These are phyloP conservation scores for Xylariomycetidae sp. DNA, from an alignment of 2,329 filamentous ascomycete genomes.

Conservation along the genomic window DNA sequence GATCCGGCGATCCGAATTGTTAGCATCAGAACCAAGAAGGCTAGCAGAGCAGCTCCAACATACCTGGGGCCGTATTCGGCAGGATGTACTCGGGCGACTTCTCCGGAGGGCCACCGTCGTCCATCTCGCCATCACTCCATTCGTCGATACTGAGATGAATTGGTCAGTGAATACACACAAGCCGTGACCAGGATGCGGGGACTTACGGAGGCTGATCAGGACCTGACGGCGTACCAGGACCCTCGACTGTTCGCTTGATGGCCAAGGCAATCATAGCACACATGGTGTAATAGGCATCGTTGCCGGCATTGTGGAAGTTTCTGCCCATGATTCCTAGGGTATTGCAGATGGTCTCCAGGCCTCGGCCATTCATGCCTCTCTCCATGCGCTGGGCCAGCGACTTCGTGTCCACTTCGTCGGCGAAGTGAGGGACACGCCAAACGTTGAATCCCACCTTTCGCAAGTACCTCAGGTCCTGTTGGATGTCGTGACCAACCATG, in stretches of 20 bases:
- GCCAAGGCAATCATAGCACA: conserved; percentile 64
- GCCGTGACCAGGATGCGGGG: too few species aligned
- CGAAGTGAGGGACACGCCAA: conserved; percentile 43
- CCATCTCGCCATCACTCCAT: conserved; percentile 26
- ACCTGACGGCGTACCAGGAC: too few species aligned
- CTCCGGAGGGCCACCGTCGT: conserved; percentile 21
- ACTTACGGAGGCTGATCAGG: too few species aligned
- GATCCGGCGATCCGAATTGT: too few species aligned
- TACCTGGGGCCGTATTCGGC: too few species aligned
- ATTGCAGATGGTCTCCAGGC: conserved; percentile 55
- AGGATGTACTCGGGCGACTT: conserved; percentile 11
- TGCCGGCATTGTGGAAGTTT: conserved; percentile 80
- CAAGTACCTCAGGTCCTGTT: conserved; percentile 64
- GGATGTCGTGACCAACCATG: conserved; percentile 71
- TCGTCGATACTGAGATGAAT: conserved; percentile 14
- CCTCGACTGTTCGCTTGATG: conserved; percentile 27
- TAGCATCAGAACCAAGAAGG: too few species aligned
- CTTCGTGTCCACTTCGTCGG: conserved; percentile 68
- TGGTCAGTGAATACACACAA: too few species aligned
- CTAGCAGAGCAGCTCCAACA: too few species aligned
- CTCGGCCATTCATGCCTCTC: conserved; percentile 44
- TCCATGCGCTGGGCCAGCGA: conserved; percentile 61
- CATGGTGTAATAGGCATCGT: conserved; percentile 77
- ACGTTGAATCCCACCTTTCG: conserved; percentile 57
- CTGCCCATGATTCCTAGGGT: conserved; percentile 50